These are phyloP conservation scores for Beauveria sp. DNA, from an alignment of 2,329 filamentous ascomycete species.

Conservation along the genomic window DNA sequence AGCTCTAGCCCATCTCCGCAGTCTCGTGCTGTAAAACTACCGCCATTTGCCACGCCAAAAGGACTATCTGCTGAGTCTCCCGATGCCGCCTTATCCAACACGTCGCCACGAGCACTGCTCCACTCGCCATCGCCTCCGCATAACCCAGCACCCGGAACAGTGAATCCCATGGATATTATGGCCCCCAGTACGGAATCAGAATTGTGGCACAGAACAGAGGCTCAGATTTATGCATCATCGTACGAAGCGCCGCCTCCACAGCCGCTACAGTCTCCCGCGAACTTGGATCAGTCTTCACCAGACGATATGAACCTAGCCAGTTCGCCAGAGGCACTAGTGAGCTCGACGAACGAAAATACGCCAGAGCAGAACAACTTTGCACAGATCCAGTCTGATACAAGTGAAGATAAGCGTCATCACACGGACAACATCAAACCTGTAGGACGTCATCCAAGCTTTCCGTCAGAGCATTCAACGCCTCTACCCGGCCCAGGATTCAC, in stretches of 20 bases:
- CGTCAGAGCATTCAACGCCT: constrained; percentile 36
- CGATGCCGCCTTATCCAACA: constrained; percentile 14
- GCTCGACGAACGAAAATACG: background rate
- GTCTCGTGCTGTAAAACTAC: background rate
- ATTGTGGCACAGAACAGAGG: constrained; percentile 29
- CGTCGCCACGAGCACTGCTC: background rate
- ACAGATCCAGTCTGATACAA: constrained; percentile 11
- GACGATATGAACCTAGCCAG: background rate
- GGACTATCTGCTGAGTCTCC: constrained; percentile 7
- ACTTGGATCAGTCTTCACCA: background rate
- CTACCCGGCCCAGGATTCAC: constrained; percentile 31
- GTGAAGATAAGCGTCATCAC: constrained; percentile 18
- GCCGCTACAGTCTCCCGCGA: background rate
- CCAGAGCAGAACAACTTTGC: background rate
- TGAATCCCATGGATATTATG: constrained; percentile 49
- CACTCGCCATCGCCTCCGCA: constrained; percentile 23
- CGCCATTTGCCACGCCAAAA: constrained; percentile 3
- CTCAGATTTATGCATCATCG: constrained; percentile 25
- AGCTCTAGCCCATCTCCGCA: constrained; percentile 8
- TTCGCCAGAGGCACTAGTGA: background rate
- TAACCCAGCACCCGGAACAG: constrained; percentile 37
- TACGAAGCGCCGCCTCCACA: constrained; percentile 18
- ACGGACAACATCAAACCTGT: constrained; percentile 19
- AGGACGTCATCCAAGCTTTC: constrained; percentile 25
- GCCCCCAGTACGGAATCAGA: constrained; percentile 32